Conservation (phyloP, 2,329 filamentous ascomycete species). For the Daldinia sp. region DNA sequence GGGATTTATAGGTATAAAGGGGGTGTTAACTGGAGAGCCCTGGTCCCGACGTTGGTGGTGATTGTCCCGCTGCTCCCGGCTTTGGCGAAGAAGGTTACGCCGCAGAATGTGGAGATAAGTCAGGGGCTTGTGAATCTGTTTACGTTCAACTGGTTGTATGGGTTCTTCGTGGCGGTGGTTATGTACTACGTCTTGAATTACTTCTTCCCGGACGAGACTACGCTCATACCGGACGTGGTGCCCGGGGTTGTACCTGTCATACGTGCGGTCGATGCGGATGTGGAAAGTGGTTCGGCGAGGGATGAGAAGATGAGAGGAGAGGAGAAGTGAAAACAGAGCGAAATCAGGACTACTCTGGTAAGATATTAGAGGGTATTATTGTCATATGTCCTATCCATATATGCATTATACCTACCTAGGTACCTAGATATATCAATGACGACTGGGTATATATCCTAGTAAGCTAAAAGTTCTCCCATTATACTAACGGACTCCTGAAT, state of each 20-base stretch:
- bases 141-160: conserved; percentile 45
- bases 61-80: conserved; percentile 47
- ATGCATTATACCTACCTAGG: too few relatives aligned
- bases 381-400: too few relatives aligned
- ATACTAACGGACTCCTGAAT: too few relatives aligned
- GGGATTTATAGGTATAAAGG: conserved; percentile 49
- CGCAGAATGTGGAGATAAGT: conserved; percentile 36
- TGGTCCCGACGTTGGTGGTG: conserved; percentile 35
- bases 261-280: conserved; percentile 21
- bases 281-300: conserved; percentile 7
- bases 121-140: conserved; percentile 42
- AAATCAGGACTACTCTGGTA: background rate
- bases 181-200: conserved; percentile 38
- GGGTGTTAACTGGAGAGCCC: conserved; percentile 48
- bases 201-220: conserved; percentile 36
- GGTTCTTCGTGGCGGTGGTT: conserved; percentile 39
- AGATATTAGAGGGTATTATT: background rate
- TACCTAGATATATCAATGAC: too few relatives aligned
- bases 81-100: conserved; percentile 42
- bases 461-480: too few relatives aligned
- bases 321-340: background rate
- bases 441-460: too few relatives aligned
- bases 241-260: conserved; percentile 27
- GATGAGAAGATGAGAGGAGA: conserved; percentile 21
- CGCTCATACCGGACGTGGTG: conserved; percentile 36